Conservation (phyloP, 805 yeast species). For the Lipomyces kockii region DNA sequence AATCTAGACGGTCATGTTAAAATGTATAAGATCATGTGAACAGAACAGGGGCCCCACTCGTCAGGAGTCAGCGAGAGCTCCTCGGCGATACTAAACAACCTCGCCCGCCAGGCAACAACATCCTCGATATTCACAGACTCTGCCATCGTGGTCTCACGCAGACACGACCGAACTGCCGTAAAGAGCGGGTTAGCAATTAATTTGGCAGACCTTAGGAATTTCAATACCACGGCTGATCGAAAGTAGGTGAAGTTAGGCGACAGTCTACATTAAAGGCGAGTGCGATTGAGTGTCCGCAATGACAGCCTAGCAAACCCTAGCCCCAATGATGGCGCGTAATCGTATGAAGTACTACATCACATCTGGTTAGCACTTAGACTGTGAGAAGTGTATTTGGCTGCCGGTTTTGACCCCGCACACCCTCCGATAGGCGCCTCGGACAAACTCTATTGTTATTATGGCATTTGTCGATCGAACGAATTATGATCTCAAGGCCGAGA, state of each 20-base stretch:
- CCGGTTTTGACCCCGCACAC: background rate
- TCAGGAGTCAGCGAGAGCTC: constrained; percentile 26
- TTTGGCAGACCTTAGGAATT: background rate
- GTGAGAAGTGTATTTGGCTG: background rate
- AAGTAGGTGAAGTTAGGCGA: background rate
- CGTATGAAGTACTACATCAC: background rate
- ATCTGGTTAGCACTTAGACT: background rate
- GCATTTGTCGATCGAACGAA: background rate
- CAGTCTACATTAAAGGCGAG: background rate
- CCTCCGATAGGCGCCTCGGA: background rate
- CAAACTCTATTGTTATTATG: background rate
- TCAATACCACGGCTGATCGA: background rate
- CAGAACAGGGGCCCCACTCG: constrained; percentile 13
- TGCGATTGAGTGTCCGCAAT: background rate
- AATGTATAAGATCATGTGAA: background rate
- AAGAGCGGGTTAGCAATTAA: background rate
- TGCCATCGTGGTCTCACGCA: background rate
- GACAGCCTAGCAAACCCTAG: background rate
- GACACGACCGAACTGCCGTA: background rate
- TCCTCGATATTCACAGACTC: constrained; percentile 2
- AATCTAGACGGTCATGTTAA: constrained; percentile 9
- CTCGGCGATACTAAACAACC: constrained; percentile 20
- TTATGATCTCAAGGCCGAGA: background rate
- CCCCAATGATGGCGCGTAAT: background rate
- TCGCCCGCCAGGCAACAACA: constrained; percentile 24